Base-by-base conservation (phyloP, 768 basidiomycete species). In the Hygrocybe punicea region DNA sequence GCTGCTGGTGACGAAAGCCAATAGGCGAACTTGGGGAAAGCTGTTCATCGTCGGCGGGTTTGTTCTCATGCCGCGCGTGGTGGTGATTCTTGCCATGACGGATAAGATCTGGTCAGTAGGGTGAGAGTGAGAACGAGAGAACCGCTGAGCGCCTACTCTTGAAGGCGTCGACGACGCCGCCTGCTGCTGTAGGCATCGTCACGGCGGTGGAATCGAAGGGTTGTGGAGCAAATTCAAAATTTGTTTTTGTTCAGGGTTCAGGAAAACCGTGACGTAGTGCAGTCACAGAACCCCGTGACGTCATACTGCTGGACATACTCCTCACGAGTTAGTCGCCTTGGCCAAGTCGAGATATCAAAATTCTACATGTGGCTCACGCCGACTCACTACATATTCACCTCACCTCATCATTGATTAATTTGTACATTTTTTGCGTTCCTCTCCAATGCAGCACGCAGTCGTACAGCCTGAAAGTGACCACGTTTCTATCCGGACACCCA, bases 161-260 rank as follows among this genome's bases (percentile, higher is more conserved):
- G 77, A 93, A 89, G 17, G 88, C 87, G 72, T 92, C 85, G 65
- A 93, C 86, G 51, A 92, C 87, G 57, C 79, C 80, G 60, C 29
- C 29, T 29, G 72, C 71, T 58, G 77, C 74, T 55, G 81, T 71
- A 54, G 85, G 86, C 87, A 88, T 88, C 17, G 21, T 47, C 29
- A 29, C 29, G 45, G 44, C 8, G 7, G 45, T 47, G 16, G 45
- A 13, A 13, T 17, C 17, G 45, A 47, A 23, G 17, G 45, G 11
- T 16, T 4, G 19, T 47, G 45, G 45, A 23, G 45, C 21, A 19
- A 19, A 23, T 13, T 19, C 16, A n/a, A 19, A 13, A 23, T 47
- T 23, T 47, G 23, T 47, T 16, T 10, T 16, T 19, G n/a, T 39
- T 39, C 7, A 8, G 44, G 44, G 17, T 45, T 16, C 44, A 19